Evolutionary conservation across 805 yeast genomes (phyloP), one percentile per base, ranked within the genome.

Genomic region (Candida odintsovae): DNA sequence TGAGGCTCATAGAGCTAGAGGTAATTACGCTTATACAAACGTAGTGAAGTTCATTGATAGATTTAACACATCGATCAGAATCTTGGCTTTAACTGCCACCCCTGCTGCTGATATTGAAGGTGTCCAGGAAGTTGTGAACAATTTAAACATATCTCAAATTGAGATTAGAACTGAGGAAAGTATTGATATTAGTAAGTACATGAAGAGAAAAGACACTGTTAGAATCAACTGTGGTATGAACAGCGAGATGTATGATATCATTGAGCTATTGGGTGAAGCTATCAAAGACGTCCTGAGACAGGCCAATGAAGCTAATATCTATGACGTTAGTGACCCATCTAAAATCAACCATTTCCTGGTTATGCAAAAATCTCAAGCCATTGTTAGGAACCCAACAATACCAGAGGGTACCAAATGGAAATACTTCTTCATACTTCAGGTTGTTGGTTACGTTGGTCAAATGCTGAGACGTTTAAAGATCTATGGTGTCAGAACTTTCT

Each of bases 1-100:
- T 66, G 99, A 94, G 68, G 98, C 99, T 0, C 99, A 94, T 64
- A 71, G 96, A 42, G 90, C 97, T 0, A 83, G 83, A 43, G 97
- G 97, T 0, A 84, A 87, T 45, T 90, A 90, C 61, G 86, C 98
- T 1, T 92, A 92, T 58, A 83, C 83, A 41, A 84, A 86, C 46
- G 90, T 92, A n/a, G 87, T 86, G 3, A 71, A 78, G 51, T 82
- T 78, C 55, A 62, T 86, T 12, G 73, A 75, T 25, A 65, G 87
- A 43, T 81, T 80, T 59, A 82, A 79, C 50, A 72, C 78, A 1
- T 78, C 87, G 2, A 84, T 81, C 54, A 70, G 99, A 40, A 70
- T 90, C 0, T 64, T 94, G 43, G 98, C 96, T 0, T 69, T 94
- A 51, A 90, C 98, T 0, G 99, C 99, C 1, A 94, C 99, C 0